Conservation (phyloP, 768 basidiomycete species). For the Pleurotus platypus region DNA sequence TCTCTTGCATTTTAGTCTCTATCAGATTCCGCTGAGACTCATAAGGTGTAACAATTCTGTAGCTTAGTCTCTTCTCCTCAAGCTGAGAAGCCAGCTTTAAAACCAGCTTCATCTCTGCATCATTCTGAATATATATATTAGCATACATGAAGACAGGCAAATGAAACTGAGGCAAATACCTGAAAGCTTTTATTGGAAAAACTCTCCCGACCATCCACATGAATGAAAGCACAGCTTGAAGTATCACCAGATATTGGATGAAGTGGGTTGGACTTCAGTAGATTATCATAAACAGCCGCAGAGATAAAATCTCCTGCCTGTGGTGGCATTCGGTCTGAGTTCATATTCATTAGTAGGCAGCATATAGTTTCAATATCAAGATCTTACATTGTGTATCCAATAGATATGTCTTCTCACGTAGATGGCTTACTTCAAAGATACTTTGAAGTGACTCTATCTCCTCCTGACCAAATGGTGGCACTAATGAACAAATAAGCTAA, state of each 20-base stretch:
- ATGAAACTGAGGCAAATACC: conserved; percentile 22
- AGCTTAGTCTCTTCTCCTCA: conserved; percentile 44
- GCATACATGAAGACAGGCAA: conserved; percentile 12
- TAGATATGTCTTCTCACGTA: conserved; percentile 46
- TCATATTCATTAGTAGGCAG: conserved; percentile 8
- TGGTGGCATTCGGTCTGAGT: conserved; percentile 78
- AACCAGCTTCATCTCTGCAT: conserved; percentile 50
- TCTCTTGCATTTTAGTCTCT: conserved; percentile 49
- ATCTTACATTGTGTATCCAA: conserved; percentile 73
- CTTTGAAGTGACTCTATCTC: conserved; percentile 62
- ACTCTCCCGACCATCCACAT: conserved; percentile 42
- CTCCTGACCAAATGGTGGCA: conserved; percentile 79
- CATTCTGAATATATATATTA: conserved; percentile 43
- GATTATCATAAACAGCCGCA: conserved; percentile 53
- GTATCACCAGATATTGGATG: conserved; percentile 45
- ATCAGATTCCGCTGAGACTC: conserved; percentile 63
- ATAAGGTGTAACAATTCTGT: conserved; percentile 78
- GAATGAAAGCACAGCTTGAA: conserved; percentile 62
- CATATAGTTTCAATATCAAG: conserved; percentile 9
- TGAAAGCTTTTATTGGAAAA: conserved; percentile 11
- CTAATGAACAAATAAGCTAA: conserved; percentile 30
- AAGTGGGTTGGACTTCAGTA: conserved; percentile 49
- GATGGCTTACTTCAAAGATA: conserved; percentile 73
- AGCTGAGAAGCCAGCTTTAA: conserved; percentile 56
- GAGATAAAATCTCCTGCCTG: conserved; percentile 77